Percentiles rank a stretch among this genome's conserved stretches.
Conservation (phyloP, 2,329 filamentous ascomycete species). For the Pestalotiopsis sp. region DNA sequence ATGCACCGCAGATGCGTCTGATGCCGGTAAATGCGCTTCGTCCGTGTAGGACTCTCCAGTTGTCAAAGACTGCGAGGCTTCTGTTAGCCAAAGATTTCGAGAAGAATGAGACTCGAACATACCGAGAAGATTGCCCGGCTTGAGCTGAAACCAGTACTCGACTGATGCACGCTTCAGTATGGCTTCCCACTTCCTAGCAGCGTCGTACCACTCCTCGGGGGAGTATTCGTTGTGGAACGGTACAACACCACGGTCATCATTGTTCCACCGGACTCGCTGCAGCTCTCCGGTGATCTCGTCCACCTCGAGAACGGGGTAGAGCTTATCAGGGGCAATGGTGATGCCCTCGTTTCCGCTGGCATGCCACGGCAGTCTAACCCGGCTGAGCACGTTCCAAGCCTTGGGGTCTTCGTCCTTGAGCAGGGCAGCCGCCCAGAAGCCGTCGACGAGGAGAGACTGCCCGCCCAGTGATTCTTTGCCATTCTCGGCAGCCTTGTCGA, state of each 20-base stretch:
- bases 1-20: constrained; percentile 87
- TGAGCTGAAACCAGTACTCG: constrained; percentile 80
- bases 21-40: constrained; percentile 81
- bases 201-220: constrained; percentile 73
- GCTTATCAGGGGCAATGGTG: constrained; percentile 71
- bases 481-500: constrained; percentile 23
- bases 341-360: constrained; percentile 89
- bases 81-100: not conserved
- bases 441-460: constrained; percentile 81
- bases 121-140: constrained; percentile 79
- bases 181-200: constrained; percentile 73
- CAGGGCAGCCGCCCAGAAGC: constrained; percentile 71
- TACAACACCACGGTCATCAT: constrained; percentile 78
- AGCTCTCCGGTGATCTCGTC: constrained; percentile 40
- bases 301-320: constrained; percentile 73
- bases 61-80: constrained; percentile 75
- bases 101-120: constrained; percentile 37
- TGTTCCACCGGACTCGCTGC: constrained; percentile 85
- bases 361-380: constrained; percentile 70
- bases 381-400: constrained; percentile 61
- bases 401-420: constrained; percentile 56
- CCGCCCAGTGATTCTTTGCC: constrained; percentile 59
- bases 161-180: constrained; percentile 67
- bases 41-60: constrained; percentile 93
- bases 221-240: constrained; percentile 51